Evolutionary conservation across 208 protist genomes (phyloP).

Genomic region (Sergeia podlipaevii): DNA sequence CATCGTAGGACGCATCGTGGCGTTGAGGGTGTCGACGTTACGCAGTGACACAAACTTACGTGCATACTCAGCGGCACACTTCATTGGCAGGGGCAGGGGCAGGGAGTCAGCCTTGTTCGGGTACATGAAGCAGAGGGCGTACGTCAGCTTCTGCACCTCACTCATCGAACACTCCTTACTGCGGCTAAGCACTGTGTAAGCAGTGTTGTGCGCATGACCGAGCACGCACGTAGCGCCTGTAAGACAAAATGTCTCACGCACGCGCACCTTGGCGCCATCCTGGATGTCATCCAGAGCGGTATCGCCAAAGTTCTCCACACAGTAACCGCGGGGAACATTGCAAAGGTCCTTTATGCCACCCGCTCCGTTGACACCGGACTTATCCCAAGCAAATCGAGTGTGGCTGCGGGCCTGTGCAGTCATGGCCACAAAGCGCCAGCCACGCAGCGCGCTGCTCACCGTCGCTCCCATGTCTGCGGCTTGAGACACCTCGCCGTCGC

Average conservation of each 20-base stretch:
- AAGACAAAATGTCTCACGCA: slow-evolving; percentile 35
- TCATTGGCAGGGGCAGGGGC: slow-evolving; percentile 54
- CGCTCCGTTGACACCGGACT: not conserved
- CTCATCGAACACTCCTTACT: slow-evolving; percentile 11
- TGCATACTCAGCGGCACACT: slow-evolving; percentile 55
- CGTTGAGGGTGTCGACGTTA: slow-evolving; percentile 17
- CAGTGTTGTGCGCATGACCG: slow-evolving; percentile 40
- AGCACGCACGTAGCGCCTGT: slow-evolving; percentile 47
- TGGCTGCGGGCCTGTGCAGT: slow-evolving; percentile 45
- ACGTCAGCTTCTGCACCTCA: slow-evolving; percentile 35
- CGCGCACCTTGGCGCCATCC: not conserved
- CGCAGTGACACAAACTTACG: slow-evolving; percentile 34
- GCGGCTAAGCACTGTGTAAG: slow-evolving; percentile 30
- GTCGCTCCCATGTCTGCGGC: slow-evolving; percentile 14
- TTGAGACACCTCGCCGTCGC: slow-evolving; percentile 39
- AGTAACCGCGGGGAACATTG: slow-evolving; percentile 58
- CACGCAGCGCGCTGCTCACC: slow-evolving; percentile 21
- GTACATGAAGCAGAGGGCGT: slow-evolving; percentile 55
- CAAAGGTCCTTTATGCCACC: too few relatives aligned
- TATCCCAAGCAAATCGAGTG: slow-evolving; percentile 34
- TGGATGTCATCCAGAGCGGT: slow-evolving; percentile 3
- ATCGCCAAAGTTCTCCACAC: slow-evolving; percentile 22
- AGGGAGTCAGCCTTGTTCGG: slow-evolving; percentile 65
- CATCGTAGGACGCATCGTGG: slow-evolving; percentile 33
- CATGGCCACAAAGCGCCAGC: slow-evolving; percentile 33